These are phyloP conservation scores for Nadsonia starkeyi-henricii DNA, from an alignment of 1,139 yeast species.

Conservation along the genomic window DNA sequence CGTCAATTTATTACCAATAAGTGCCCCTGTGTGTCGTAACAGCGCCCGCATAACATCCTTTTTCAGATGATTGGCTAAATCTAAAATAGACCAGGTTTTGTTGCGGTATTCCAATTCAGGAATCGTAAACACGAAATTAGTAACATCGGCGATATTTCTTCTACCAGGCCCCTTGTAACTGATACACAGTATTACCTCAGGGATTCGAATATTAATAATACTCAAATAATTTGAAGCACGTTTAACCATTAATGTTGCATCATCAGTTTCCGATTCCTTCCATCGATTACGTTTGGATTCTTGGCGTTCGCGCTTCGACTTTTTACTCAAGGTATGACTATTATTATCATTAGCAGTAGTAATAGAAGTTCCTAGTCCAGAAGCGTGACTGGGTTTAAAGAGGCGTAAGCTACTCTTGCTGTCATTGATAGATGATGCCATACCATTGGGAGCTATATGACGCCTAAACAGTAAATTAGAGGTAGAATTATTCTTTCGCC, in stretches of 20 bases:
- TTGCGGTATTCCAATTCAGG: constrained; percentile 54
- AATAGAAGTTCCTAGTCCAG: background rate
- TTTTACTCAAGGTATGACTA: background rate
- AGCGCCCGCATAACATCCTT: constrained; percentile 53
- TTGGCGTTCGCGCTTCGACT: background rate
- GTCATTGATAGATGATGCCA: background rate
- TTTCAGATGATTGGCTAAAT: constrained; percentile 47
- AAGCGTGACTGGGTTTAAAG: background rate
- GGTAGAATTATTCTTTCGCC: background rate
- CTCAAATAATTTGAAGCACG: constrained; percentile 58
- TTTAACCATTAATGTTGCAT: constrained; percentile 42
- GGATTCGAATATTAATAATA: constrained; percentile 44
- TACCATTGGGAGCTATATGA: too few species aligned
- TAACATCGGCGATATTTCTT: constrained; percentile 55
- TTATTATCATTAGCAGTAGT: background rate
- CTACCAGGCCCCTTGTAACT: constrained; percentile 69
- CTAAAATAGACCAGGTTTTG: constrained; percentile 70
- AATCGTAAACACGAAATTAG: constrained; percentile 46
- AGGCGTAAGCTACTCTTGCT: background rate
- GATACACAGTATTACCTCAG: constrained; percentile 40
- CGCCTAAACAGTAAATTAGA: background rate
- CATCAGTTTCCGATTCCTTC: constrained; percentile 24
- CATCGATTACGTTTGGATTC: constrained; percentile 5
- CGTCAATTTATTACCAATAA: constrained; percentile 63
- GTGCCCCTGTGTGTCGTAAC: constrained; percentile 62